Evolutionary conservation across 176 grass and related monocot species (phyloP).

Genomic region (Thinopyrum elongatum): DNA sequence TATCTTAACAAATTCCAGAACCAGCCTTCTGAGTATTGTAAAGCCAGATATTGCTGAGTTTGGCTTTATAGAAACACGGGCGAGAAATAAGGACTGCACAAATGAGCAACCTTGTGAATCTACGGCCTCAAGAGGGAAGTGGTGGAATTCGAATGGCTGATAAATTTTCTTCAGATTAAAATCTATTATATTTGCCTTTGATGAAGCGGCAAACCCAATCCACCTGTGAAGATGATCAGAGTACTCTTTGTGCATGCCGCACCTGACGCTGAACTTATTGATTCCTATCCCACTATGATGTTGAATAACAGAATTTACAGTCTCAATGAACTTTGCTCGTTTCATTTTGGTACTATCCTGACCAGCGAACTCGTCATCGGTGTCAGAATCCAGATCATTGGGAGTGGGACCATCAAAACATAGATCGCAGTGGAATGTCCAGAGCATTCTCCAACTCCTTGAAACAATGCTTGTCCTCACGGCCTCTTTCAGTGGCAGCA

Average conservation of each 20-base stretch:
- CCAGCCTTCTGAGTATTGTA: neutral
- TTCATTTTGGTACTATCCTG: no score
- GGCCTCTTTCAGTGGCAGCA: no score
- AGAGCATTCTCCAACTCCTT: no score
- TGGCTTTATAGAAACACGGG: neutral
- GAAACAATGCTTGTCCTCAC: no score
- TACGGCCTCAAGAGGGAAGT: slow-evolving; percentile 24
- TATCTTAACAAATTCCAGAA: neutral
- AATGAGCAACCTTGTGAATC: neutral
- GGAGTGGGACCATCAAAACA: no score
- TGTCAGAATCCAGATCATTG: no score
- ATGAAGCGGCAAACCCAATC: slow-evolving; percentile 19
- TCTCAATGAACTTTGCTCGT: no score
- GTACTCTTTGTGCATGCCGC: neutral
- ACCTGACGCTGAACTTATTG: no score
- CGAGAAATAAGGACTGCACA: neutral
- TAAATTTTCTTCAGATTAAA: neutral
- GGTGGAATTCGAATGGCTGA: neutral
- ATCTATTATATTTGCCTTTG: slow-evolving; percentile 12
- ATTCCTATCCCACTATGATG: no score
- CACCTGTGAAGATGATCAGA: neutral
- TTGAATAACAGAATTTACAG: no score
- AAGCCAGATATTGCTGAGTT: neutral
- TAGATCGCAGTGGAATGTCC: no score
- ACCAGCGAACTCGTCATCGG: no score